Base-by-base conservation (phyloP, 2,329 filamentous ascomycete species). In the Monilinia polystroma region DNA sequence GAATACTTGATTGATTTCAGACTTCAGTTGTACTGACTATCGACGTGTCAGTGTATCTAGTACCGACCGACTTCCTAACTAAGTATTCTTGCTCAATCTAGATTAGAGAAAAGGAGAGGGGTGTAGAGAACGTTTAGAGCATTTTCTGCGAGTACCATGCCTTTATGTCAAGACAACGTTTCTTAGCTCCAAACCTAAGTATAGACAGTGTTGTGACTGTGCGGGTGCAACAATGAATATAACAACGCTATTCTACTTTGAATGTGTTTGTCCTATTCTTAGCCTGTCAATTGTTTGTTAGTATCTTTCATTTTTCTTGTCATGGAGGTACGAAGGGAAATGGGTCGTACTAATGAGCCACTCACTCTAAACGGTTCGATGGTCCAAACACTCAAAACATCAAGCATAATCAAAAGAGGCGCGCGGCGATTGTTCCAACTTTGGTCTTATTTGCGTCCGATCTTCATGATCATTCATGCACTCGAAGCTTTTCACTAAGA, bases 341-440 rank as follows among this genome's bases (percentile, higher is more conserved):
- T 38, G 26, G 20, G 29, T 51, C 7, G 45, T 51, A 64, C 52
- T 56, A 20, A 20, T 49, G 14, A 66, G 35, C 56, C 56, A 54
- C 35, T 55, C 56, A 54, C 35, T 55, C 23, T 11, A 53, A 53
- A 63, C 56, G 55, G 53, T 45, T 66, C 49, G 47, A 62, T 59
- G 58, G 38, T 66, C 55, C 55, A 66, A 60, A 53, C 63, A 62
- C 57, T 11, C 26, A 49, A 45, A 53, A 49, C 16, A 26, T 29
- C 41, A 60, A 49, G 47, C 55, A 52, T 47, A 32, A 58, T n/a
- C 53, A 58, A 26, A 43, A 62, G 55, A 66, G 64, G 64, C 64
- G 64, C 64, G 64, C 64, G 64, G 64, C 43, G 65, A 52, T 38
- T 64, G 52, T 67, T 67, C 52, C 58, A 63, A 67, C 35, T 41